Conservation (phyloP, 495 filamentous ascomycete species). For the Margaritispora aquatica region DNA sequence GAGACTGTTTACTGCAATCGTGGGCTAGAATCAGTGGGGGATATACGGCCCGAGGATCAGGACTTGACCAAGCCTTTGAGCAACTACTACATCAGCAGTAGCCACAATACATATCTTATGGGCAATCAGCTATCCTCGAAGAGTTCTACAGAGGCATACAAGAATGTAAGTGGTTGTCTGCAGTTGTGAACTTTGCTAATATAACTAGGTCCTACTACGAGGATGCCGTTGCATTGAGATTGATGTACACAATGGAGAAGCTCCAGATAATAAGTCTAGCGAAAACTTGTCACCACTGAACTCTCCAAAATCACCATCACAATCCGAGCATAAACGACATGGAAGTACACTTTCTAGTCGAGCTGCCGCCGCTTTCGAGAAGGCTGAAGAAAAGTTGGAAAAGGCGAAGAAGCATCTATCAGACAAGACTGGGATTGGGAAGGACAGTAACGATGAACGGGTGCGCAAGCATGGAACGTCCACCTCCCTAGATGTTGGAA, state of each 20-base stretch:
- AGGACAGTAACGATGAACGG: slow-evolving; percentile 1
- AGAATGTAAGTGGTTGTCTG: slow-evolving; percentile 49
- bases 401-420: slow-evolving; percentile 13
- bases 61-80: slow-evolving; percentile 50
- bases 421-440: slow-evolving; percentile 2
- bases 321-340: slow-evolving; percentile 17
- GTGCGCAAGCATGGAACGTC: slow-evolving; percentile 2
- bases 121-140: slow-evolving; percentile 88
- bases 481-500: slow-evolving; percentile 5
- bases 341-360: slow-evolving; percentile 19
- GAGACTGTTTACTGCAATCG: slow-evolving; percentile 13
- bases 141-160: slow-evolving; percentile 76
- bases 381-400: slow-evolving; percentile 14
- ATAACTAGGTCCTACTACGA: slow-evolving; percentile 54
- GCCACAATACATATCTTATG: slow-evolving; percentile 92
- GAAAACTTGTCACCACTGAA: not conserved
- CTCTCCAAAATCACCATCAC: slow-evolving; percentile 6
- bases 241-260: slow-evolving; percentile 93
- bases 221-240: slow-evolving; percentile 95
- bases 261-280: slow-evolving; percentile 6
- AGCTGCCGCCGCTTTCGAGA: slow-evolving; percentile 16
- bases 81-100: slow-evolving; percentile 86
- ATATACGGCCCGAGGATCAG: slow-evolving; percentile 7
- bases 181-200: not conserved
- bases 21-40: slow-evolving; percentile 13